A percentile compares a stretch with the other conserved stretches of the same genome.
phyloP scores from a whole-genome alignment of 345 rosid species.

The Dovyalis caffra region DNA sequence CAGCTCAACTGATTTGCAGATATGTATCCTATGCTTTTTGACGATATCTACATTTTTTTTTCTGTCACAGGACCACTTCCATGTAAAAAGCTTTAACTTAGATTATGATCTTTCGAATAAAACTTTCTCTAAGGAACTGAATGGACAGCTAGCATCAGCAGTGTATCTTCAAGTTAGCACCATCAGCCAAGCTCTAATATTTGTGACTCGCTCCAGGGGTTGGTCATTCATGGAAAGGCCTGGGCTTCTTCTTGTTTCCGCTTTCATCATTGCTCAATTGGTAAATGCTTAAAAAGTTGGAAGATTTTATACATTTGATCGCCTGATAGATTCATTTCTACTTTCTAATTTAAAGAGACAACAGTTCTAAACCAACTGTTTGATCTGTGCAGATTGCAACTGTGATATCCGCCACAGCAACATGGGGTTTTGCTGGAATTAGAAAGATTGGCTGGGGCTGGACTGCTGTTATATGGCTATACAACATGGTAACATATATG shows the following conservation, averaged over 20 bases:
- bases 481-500: slow-evolving; percentile 57
- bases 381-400: slow-evolving; percentile 57
- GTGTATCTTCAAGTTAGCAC: too few species aligned
- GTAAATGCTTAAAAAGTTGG: slow-evolving; percentile 20
- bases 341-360: background rate
- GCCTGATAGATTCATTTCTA: background rate
- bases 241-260: too few species aligned
- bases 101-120: slow-evolving; percentile 20
- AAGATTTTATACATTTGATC: background rate
- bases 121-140: slow-evolving; percentile 12
- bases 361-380: background rate
- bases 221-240: too few species aligned
- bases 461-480: slow-evolving; percentile 75
- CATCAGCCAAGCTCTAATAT: too few species aligned
- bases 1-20: background rate
- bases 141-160: too few species aligned
- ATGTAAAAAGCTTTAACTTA: slow-evolving; percentile 34
- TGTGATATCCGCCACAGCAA: slow-evolving; percentile 50
- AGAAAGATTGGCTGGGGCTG: slow-evolving; percentile 73
- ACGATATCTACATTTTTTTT: background rate
- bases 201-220: too few species aligned
- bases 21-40: background rate
- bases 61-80: slow-evolving; percentile 42
- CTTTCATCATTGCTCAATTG: slow-evolving; percentile 69
- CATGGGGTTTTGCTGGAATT: slow-evolving; percentile 65